Conservation (phyloP, 2,329 filamentous ascomycete genomes). For the Neofusicoccum umdonicola region DNA sequence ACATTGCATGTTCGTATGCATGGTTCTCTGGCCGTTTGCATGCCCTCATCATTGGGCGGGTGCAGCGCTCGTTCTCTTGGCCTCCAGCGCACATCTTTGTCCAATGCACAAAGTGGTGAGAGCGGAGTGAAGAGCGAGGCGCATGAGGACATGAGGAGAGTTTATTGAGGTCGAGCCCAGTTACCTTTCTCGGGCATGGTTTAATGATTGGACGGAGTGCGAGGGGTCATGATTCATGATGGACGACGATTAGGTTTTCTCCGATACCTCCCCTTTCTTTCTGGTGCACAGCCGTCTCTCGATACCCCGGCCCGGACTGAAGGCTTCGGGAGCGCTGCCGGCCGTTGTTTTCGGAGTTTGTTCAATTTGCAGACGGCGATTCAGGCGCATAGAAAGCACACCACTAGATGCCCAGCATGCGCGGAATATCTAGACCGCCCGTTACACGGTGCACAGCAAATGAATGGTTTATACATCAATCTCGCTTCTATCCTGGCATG, state of each 20-base stretch:
- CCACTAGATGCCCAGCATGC: not conserved
- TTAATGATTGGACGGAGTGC: not conserved
- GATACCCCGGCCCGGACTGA: too few species aligned
- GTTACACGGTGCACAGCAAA: not conserved
- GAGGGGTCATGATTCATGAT: conserved; percentile 1
- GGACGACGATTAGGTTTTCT: not conserved
- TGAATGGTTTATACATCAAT: not conserved
- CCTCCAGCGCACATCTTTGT: not conserved
- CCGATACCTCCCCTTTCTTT: conserved; percentile 4
- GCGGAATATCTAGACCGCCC: not conserved
- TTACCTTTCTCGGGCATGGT: not conserved
- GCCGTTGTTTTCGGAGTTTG: not conserved
- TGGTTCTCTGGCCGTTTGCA: not conserved
- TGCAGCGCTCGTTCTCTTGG: not conserved
- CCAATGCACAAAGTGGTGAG: not conserved
- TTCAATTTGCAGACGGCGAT: not conserved
- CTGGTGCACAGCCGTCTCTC: not conserved
- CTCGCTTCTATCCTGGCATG: not conserved
- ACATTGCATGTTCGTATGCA: not conserved
- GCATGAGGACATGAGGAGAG: not conserved
- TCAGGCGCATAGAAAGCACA: too few species aligned
- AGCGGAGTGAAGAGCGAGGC: conserved; percentile 2
- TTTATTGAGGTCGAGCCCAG: not conserved
- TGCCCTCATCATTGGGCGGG: too few species aligned
- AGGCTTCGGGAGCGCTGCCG: too few species aligned